Base-by-base conservation (phyloP, 2,329 filamentous ascomycete genomes). In the Pseudopyrenochaeta lycopersici region DNA sequence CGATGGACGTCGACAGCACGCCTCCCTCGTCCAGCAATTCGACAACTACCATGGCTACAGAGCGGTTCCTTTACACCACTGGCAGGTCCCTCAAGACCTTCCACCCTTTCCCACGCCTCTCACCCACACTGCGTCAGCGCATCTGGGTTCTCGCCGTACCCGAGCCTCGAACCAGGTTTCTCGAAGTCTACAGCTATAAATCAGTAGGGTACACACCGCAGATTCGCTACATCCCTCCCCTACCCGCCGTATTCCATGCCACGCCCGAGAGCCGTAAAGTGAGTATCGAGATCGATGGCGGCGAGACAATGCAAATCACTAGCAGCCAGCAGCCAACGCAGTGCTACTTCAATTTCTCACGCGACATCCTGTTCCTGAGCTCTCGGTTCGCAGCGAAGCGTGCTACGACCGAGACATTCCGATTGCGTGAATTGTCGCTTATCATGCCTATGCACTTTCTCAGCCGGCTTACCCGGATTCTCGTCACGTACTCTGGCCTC, bases 141-240 rank as follows among this genome's bases (percentile, higher is more conserved):
- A 57, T 62, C 41, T 62, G 49, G 43, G 31, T 20, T 9, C 32
- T 49, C 33, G 60, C 56, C 10, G 18, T 20, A 3, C 56, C 58
- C 2, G 4, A 23, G 4, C 56, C 58, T 11, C 56, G 58, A 7
- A 56, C 56, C 17, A 58, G 53, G 32, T 62, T 57, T 44, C 21
- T 64, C 9, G 58, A 65, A 30, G 29, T 64, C 23, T 57, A 58
- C 46, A 17, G 27, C 12, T 53, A 57, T 48, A 58, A 48, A 46
- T 41, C 33, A 12, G n/a, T 54, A 23, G 44, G 48, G 46, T 41
- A 47, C 41, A 27, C 27, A 12, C 56, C 49, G 0, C 27, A 39
- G 0, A 21, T 62, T 14, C 45, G 56, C 29, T 65, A 62, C 46
- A 43, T 62, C 4, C 58, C 60, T 0, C 49, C 32, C 7, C 48